phyloP scores from a whole-genome alignment of 257 asterid genomes.

The Nicotiana attenuata region DNA sequence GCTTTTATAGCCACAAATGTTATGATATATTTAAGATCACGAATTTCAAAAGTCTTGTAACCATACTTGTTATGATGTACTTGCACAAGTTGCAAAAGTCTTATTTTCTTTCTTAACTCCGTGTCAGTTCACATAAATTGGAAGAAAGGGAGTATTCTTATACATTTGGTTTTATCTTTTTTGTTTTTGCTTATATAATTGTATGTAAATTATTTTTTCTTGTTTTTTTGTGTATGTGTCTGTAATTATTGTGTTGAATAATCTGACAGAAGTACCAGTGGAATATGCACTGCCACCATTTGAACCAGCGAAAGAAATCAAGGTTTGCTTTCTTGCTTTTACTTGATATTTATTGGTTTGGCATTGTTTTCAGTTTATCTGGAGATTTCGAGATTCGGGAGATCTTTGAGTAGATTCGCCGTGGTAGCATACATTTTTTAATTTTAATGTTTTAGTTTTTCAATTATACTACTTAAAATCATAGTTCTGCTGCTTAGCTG shows the following conservation, averaged over 20 bases:
- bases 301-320: slow-evolving; percentile 25
- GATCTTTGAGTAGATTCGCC: not conserved
- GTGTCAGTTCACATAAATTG: too few species aligned
- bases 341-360: not conserved
- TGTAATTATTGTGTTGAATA: slow-evolving; percentile 19
- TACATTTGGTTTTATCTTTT: not conserved
- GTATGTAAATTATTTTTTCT: too few species aligned
- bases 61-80: too few species aligned
- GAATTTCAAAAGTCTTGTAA: too few species aligned
- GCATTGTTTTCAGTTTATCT: not conserved
- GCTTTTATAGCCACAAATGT: too few species aligned
- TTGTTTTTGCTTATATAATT: too few species aligned
- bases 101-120: too few species aligned
- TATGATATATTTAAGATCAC: too few species aligned
- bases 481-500: not conserved
- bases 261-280: slow-evolving; percentile 62
- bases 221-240: not conserved
- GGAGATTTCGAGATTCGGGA: not conserved
- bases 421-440: not conserved
- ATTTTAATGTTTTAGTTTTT: not conserved
- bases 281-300: slow-evolving; percentile 45
- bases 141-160: not conserved
- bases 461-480: not conserved
- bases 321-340: slow-evolving; percentile 36
- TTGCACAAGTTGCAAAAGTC: too few species aligned